These are phyloP conservation scores for Xylaria sp. DNA, from an alignment of 2,329 filamentous ascomycete species.

Conservation along the genomic window DNA sequence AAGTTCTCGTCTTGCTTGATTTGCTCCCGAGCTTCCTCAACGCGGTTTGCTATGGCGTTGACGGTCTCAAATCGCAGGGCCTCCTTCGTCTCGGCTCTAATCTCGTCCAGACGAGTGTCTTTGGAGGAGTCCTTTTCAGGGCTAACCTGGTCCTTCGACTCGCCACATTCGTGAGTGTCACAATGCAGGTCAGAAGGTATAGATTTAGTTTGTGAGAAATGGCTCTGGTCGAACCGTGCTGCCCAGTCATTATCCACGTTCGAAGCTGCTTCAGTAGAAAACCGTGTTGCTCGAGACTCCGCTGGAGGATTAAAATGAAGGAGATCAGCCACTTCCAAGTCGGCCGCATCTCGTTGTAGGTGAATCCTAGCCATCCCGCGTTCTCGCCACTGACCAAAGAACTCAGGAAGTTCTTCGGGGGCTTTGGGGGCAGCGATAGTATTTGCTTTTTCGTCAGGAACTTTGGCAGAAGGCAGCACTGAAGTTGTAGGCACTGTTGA, in stretches of 20 bases:
- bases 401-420: conserved; percentile 31
- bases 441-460: conserved; percentile 16
- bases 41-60: too few relatives aligned
- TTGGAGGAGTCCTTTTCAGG: too few relatives aligned
- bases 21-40: conserved; percentile 10
- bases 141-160: too few relatives aligned
- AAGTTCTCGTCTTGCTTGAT: conserved; percentile 9
- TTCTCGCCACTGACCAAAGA: conserved; percentile 33
- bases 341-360: conserved; percentile 28
- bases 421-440: conserved; percentile 32
- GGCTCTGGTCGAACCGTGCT: conserved; percentile 10
- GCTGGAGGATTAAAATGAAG: conserved; percentile 12
- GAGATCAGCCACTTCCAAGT: conserved; percentile 34
- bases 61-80: too few relatives aligned
- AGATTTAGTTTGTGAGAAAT: conserved; percentile 12
- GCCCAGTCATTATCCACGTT: conserved; percentile 6
- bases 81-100: too few relatives aligned
- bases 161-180: too few relatives aligned
- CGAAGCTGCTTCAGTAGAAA: conserved; percentile 9
- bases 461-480: conserved; percentile 3
- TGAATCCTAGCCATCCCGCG: conserved; percentile 34
- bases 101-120: too few relatives aligned
- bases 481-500: conserved; percentile 1
- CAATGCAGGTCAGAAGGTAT: conserved; percentile 14
- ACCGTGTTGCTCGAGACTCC: conserved; percentile 20